Conservation (phyloP, 768 basidiomycete species). For the Rhodotorula kratochvilovae region DNA sequence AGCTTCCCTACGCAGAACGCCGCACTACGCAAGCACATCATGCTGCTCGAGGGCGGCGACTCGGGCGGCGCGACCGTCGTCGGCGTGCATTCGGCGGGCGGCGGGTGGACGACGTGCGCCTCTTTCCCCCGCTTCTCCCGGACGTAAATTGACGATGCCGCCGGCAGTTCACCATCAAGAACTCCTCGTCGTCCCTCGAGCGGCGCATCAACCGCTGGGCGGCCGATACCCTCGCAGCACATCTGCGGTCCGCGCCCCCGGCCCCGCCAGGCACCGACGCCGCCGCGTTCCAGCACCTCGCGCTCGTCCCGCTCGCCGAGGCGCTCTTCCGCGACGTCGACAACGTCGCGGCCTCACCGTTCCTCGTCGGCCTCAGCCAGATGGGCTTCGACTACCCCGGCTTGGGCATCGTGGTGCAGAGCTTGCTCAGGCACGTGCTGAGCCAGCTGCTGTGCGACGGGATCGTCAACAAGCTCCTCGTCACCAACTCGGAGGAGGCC, state of each 20-base stretch:
- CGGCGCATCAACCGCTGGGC: conserved; percentile 83
- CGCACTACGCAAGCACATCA: conserved; percentile 63
- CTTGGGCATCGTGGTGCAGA: conserved; percentile 52
- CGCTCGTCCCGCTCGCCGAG: conserved; percentile 49
- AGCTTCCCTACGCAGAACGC: conserved; percentile 58
- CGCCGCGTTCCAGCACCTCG: conserved; percentile 17
- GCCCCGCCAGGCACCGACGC: conserved; percentile 51
- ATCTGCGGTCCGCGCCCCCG: conserved; percentile 57
- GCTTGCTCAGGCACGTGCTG: conserved; percentile 72
- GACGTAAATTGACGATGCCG: no score
- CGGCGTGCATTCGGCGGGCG: conserved; percentile 31
- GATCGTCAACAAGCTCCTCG: conserved; percentile 76
- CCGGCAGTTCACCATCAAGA: conserved; percentile 81
- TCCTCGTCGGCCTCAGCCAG: conserved; percentile 54
- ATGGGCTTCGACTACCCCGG: conserved; percentile 35
- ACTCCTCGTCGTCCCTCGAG: conserved; percentile 73
- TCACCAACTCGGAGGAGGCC: conserved; percentile 77
- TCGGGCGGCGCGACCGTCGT: conserved; percentile 38
- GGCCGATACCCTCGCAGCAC: conserved; percentile 61
- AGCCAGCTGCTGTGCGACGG: conserved; percentile 67
- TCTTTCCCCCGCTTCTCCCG: conserved; percentile 31
- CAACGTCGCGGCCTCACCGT: conserved; percentile 51
- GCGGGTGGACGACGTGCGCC: conserved; percentile 36
- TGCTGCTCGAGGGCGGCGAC: conserved; percentile 65
- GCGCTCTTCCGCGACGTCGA: conserved; percentile 50